phyloP scores from a whole-genome alignment of 1,284 basidiomycete genomes.

The Austroboletus novae-zelandiae region DNA sequence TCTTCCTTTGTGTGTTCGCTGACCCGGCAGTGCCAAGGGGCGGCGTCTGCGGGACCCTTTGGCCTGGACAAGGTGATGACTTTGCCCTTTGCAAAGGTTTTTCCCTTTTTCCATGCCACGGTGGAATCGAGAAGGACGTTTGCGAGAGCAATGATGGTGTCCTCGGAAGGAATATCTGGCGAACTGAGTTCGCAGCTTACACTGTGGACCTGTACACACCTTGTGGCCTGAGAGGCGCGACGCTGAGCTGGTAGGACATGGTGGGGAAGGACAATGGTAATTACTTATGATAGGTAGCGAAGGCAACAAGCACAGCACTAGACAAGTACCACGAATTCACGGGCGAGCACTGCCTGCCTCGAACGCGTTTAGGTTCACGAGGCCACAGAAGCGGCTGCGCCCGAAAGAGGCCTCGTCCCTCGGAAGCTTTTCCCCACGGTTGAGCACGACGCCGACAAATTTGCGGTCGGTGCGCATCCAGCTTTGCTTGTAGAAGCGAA shows the following conservation, averaged over 20 bases:
- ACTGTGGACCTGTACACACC: constrained; percentile 31
- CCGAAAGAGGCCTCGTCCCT: constrained; percentile 71
- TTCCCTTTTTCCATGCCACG: constrained; percentile 62
- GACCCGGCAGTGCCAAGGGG: constrained; percentile 63
- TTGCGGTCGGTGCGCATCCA: constrained; percentile 69
- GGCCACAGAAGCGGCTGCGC: constrained; percentile 73
- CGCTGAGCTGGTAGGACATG: constrained; percentile 40
- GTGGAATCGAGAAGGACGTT: constrained; percentile 55
- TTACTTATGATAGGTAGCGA: too few relatives aligned
- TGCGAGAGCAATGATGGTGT: constrained; percentile 51
- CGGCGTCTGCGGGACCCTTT: constrained; percentile 52
- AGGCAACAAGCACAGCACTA: neutral
- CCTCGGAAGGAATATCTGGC: constrained; percentile 60
- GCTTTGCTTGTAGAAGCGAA: constrained; percentile 85
- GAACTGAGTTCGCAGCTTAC: neutral
- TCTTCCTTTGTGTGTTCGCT: constrained; percentile 65
- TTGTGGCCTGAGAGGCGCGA: constrained; percentile 42
- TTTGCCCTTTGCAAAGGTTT: constrained; percentile 49
- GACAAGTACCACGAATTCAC: constrained; percentile 3
- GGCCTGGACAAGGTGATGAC: constrained; percentile 55
- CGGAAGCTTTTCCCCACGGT: constrained; percentile 79
- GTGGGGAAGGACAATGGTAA: constrained; percentile 12
- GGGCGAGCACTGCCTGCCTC: constrained; percentile 9
- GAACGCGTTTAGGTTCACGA: constrained; percentile 52
- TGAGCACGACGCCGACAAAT: constrained; percentile 80